Conservation (phyloP, 2,329 filamentous ascomycete species). For the Botrytis hyacinthi region DNA sequence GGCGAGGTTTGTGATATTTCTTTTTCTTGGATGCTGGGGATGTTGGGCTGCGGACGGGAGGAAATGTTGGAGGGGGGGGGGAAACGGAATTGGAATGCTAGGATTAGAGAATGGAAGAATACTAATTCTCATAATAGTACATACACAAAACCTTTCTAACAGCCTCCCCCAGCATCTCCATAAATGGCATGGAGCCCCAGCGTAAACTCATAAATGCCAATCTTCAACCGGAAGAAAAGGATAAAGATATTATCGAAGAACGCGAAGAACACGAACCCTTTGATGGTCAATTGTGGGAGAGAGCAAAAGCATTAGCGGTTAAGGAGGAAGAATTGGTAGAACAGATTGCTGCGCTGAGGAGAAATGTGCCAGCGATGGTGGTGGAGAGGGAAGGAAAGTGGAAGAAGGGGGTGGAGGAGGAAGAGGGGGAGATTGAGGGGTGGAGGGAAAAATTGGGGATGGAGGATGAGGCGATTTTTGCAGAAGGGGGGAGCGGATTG, state of each 20-base stretch:
- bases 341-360: slow-evolving; percentile 52
- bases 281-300: slow-evolving; percentile 56
- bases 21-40: neutral
- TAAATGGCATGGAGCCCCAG: slow-evolving; percentile 54
- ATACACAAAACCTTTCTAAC: slow-evolving; percentile 59
- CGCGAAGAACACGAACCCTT: slow-evolving; percentile 57
- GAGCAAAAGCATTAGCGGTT: slow-evolving; percentile 58
- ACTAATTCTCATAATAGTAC: slow-evolving; percentile 46
- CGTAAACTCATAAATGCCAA: slow-evolving; percentile 39
- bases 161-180: slow-evolving; percentile 57
- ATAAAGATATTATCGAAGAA: slow-evolving; percentile 24
- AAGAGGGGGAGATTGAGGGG: slow-evolving; percentile 28
- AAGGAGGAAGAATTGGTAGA: slow-evolving; percentile 64
- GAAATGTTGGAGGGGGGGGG: neutral
- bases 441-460: slow-evolving; percentile 25
- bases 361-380: slow-evolving; percentile 27
- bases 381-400: slow-evolving; percentile 28
- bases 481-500: slow-evolving; percentile 12
- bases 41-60: too few species aligned
- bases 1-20: slow-evolving; percentile 49
- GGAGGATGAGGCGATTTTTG: slow-evolving; percentile 23
- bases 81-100: neutral
- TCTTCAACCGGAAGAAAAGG: slow-evolving; percentile 35
- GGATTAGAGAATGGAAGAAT: neutral
- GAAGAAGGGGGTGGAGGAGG: slow-evolving; percentile 28